Evolutionary conservation across 176 grass and related monocot species (phyloP).

Genomic region (Pontederia crassipes): DNA sequence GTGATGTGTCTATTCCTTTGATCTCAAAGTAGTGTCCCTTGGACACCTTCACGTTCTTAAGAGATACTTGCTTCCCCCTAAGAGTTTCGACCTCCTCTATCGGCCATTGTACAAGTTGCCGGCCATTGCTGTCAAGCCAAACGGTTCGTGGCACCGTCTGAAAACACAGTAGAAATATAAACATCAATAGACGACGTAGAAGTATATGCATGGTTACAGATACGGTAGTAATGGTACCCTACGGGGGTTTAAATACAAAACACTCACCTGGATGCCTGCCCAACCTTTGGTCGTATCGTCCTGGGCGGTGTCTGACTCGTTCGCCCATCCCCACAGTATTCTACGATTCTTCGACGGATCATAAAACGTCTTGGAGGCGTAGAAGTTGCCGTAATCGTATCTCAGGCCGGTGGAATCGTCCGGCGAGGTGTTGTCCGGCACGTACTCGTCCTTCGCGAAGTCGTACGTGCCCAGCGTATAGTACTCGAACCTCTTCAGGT

Average conservation of each 20-base stretch:
- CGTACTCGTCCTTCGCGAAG: constrained; percentile 27
- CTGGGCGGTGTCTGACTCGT: constrained; percentile 46
- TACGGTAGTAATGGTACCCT: too few species aligned
- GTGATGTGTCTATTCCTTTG: constrained; percentile 42
- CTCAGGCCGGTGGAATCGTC: constrained; percentile 36
- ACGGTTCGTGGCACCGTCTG: constrained; percentile 61
- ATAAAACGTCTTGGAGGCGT: constrained; percentile 83
- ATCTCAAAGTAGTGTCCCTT: constrained; percentile 46
- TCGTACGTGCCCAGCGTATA: constrained; percentile 67
- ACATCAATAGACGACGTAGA: not conserved
- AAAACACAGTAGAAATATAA: not conserved
- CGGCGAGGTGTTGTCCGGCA: constrained; percentile 38
- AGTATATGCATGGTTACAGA: too few species aligned
- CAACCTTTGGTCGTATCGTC: constrained; percentile 60
- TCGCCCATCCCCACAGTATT: constrained; percentile 78
- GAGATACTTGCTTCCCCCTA: constrained; percentile 21
- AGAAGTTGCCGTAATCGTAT: constrained; percentile 84
- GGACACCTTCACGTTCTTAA: constrained; percentile 29
- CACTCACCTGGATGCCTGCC: constrained; percentile 60
- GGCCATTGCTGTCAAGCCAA: constrained; percentile 51
- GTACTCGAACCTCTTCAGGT: constrained; percentile 51
- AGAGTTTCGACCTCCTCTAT: constrained; percentile 60
- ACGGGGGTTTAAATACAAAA: too few species aligned
- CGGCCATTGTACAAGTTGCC: constrained; percentile 76
- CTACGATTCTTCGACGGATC: constrained; percentile 47